These are phyloP conservation scores for Coniochaeta pulveracea DNA, from an alignment of 2,329 filamentous ascomycete species.

Conservation along the genomic window DNA sequence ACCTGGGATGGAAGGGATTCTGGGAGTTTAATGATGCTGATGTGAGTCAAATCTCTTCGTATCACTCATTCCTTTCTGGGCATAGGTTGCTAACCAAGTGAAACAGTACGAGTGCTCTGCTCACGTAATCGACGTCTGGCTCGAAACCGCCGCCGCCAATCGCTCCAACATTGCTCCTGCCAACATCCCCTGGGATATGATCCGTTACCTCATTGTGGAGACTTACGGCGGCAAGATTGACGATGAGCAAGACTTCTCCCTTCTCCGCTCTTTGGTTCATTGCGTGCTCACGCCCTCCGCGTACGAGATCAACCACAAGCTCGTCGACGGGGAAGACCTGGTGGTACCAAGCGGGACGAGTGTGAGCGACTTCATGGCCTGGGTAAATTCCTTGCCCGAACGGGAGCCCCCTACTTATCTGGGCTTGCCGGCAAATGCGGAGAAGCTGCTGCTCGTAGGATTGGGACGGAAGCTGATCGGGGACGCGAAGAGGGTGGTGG, in stretches of 20 bases:
- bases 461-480: conserved; percentile 76
- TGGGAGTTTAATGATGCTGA: conserved; percentile 99
- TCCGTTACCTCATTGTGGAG: conserved; percentile 79
- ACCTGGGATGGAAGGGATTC: conserved; percentile 93
- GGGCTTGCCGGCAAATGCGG: conserved; percentile 86
- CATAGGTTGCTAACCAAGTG: conserved; percentile 19
- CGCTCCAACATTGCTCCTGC: conserved; percentile 87
- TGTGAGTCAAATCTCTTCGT: conserved; percentile 55
- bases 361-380: conserved; percentile 75
- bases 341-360: conserved; percentile 70
- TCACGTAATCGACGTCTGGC: conserved; percentile 91
- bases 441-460: conserved; percentile 86
- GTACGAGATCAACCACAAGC: conserved; percentile 84
- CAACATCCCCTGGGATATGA: conserved; percentile 95
- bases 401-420: conserved; percentile 93
- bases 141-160: conserved; percentile 70
- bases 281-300: conserved; percentile 75
- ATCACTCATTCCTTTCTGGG: not conserved
- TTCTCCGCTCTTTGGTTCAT: conserved; percentile 62
- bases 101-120: conserved; percentile 91
- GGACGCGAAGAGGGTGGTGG: conserved; percentile 75
- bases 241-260: conserved; percentile 70
- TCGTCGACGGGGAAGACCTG: conserved; percentile 62
- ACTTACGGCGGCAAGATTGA: conserved; percentile 98
- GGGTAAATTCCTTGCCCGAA: conserved; percentile 88